Percentiles rank a stretch among this genome's conserved stretches.
Conservation (phyloP, 208 protist species). For the Balamuthia mandrillaris region DNA sequence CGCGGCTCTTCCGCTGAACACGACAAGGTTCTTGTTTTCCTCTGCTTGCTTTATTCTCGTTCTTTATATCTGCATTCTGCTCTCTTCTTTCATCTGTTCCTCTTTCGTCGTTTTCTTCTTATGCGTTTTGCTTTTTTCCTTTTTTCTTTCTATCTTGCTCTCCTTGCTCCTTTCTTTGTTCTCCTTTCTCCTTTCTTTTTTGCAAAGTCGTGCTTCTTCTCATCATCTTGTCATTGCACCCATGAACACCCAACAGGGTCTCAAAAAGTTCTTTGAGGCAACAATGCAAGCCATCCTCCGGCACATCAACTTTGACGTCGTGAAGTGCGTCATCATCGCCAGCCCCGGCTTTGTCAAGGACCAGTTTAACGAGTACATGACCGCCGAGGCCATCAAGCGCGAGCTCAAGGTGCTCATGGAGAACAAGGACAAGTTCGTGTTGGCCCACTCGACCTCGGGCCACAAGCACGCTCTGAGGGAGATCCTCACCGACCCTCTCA, state of each 20-base stretch:
- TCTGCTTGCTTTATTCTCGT: too few relatives aligned
- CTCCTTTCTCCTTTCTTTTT: neutral
- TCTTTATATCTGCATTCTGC: too few relatives aligned
- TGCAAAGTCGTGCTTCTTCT: too few relatives aligned
- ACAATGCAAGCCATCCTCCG: conserved; percentile 80
- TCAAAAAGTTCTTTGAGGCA: conserved; percentile 87
- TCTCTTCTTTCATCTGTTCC: too few relatives aligned
- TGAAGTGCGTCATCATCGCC: conserved; percentile 90
- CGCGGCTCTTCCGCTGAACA: conserved; percentile 33
- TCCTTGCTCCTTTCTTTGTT: too few relatives aligned
- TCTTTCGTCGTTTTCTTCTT: too few relatives aligned
- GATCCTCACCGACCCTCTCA: conserved; percentile 78
- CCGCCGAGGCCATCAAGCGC: conserved; percentile 33
- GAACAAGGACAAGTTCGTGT: conserved; percentile 86
- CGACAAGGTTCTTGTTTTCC: conserved; percentile 73
- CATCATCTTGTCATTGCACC: too few relatives aligned
- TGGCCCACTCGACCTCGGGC: conserved; percentile 80
- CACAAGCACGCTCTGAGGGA: conserved; percentile 68
- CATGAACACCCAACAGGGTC: conserved; percentile 83
- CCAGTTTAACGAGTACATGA: conserved; percentile 68
- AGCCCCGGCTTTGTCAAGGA: conserved; percentile 88
- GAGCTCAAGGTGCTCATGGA: conserved; percentile 74
- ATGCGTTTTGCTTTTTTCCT: too few relatives aligned
- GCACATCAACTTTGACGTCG: conserved; percentile 87
- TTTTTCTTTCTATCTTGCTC: too few relatives aligned